Conservation (phyloP, 108 stramenopile species). For the Epipyxis sp. region DNA sequence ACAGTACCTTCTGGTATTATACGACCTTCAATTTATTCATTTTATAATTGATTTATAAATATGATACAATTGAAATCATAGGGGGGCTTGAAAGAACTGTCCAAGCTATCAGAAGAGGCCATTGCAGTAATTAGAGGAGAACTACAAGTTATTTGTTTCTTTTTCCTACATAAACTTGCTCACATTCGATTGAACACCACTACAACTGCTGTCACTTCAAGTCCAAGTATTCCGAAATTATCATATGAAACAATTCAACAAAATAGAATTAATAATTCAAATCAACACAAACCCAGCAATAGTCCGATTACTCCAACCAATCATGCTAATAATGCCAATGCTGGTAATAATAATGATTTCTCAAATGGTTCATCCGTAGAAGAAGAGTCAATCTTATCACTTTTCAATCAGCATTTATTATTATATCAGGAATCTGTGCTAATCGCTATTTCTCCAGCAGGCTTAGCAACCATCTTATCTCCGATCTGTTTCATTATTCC, state of each 20-base stretch:
- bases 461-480: background rate
- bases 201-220: background rate
- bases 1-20: too few species aligned
- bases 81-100: background rate
- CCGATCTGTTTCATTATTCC: background rate
- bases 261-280: too few species aligned
- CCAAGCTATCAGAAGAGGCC: background rate
- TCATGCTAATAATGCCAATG: too few species aligned
- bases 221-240: background rate
- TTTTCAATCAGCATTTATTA: background rate
- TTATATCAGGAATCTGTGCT: background rate
- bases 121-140: background rate
- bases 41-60: too few species aligned
- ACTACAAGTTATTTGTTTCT: conserved; percentile 10
- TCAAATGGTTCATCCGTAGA: background rate
- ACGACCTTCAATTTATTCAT: too few species aligned
- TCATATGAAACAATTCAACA: background rate
- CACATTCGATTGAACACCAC: background rate
- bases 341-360: background rate
- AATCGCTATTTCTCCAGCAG: background rate
- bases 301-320: too few species aligned
- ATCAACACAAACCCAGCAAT: too few species aligned
- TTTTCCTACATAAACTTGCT: background rate
- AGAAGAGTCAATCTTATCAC: background rate
- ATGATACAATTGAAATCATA: background rate